phyloP scores from a whole-genome alignment of 805 yeast genomes.

The Candida sakaeoensis region DNA sequence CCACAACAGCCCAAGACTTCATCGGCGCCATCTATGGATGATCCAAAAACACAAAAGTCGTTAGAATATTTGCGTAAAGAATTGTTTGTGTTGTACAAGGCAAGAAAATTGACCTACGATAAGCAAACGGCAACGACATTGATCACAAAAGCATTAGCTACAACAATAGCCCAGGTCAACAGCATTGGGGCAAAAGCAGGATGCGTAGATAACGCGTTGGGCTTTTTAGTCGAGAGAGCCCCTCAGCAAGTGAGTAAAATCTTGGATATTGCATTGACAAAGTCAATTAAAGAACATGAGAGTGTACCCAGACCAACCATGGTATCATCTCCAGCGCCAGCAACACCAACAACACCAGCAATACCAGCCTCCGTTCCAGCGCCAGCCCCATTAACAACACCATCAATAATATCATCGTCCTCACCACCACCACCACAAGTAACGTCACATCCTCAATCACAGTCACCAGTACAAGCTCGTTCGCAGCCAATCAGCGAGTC shows the following conservation, averaged over 20 bases:
- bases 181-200: slow-evolving; percentile 86
- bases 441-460: background rate
- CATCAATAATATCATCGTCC: background rate
- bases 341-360: background rate
- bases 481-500: too few species aligned
- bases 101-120: slow-evolving; percentile 63
- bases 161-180: slow-evolving; percentile 86
- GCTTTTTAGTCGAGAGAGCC: slow-evolving; percentile 73
- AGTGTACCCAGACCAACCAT: slow-evolving; percentile 13
- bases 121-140: slow-evolving; percentile 81
- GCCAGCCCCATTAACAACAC: background rate
- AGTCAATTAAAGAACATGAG: slow-evolving; percentile 55
- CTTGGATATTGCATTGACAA: slow-evolving; percentile 75
- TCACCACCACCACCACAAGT: background rate
- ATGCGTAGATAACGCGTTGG: slow-evolving; percentile 71
- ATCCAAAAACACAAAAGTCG: slow-evolving; percentile 47
- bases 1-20: too few species aligned
- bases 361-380: too few species aligned
- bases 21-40: slow-evolving; percentile 12
- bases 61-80: slow-evolving; percentile 84
- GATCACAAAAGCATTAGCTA: slow-evolving; percentile 85
- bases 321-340: slow-evolving; percentile 2
- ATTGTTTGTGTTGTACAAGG: slow-evolving; percentile 73
- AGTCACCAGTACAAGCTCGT: too few species aligned
- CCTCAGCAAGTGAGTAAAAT: slow-evolving; percentile 79